These are phyloP conservation scores for Diospyros lotus DNA, from an alignment of 148 eudicot species.

Conservation along the genomic window DNA sequence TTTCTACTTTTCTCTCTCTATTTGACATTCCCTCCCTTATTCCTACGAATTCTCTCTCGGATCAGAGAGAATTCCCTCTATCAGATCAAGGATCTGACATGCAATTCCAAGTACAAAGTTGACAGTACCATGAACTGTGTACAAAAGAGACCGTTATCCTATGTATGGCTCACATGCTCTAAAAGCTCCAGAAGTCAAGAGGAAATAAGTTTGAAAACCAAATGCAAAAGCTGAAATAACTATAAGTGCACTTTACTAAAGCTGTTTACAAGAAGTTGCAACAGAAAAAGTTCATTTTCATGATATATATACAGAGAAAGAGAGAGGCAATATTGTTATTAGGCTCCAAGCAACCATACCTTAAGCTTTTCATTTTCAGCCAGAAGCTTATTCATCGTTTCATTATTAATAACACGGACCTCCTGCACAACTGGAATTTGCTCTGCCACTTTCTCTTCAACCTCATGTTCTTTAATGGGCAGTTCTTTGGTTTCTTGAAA, in stretches of 20 bases:
- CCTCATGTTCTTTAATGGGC: conserved; percentile 54
- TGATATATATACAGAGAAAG: too few relatives aligned
- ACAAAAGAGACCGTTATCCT: too few relatives aligned
- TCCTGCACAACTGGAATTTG: conserved; percentile 40
- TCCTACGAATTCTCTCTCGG: too few relatives aligned
- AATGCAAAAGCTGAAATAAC: background rate
- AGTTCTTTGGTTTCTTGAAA: conserved; percentile 50
- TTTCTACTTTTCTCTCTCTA: too few relatives aligned
- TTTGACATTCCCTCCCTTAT: too few relatives aligned
- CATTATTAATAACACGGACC: conserved; percentile 41
- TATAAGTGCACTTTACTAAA: background rate
- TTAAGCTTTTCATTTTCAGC: conserved; percentile 72
- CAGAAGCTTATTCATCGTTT: conserved; percentile 42
- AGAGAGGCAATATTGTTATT: background rate
- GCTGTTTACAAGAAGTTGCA: background rate
- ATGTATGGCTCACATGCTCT: too few relatives aligned
- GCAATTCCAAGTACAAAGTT: too few relatives aligned
- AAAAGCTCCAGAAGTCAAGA: background rate
- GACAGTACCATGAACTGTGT: too few relatives aligned
- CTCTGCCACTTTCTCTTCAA: conserved; percentile 37
- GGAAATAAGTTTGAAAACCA: background rate
- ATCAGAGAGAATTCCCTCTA: too few relatives aligned
- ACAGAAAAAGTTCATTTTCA: background rate
- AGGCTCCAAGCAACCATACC: conserved; percentile 28
- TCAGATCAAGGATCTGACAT: too few relatives aligned